Evolutionary conservation across 2,329 filamentous ascomycete species (phyloP).

Genomic region (Purpureocillium lavendulum): DNA sequence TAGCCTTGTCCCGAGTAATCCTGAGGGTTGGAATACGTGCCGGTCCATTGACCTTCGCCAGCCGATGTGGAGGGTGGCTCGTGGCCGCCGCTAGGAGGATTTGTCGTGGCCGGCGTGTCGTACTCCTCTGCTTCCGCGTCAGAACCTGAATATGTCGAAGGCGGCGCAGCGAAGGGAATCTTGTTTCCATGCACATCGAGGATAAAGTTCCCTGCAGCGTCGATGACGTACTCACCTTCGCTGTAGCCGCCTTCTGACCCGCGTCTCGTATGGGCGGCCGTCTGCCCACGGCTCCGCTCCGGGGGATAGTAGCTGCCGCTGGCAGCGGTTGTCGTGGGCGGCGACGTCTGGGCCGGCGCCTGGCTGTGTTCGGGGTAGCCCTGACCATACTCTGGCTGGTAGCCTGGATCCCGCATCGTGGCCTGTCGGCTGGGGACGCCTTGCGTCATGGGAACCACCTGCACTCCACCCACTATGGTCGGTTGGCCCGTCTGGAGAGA

Average conservation of each 20-base stretch:
- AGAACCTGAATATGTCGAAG: constrained; percentile 37
- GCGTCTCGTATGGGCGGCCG: not conserved
- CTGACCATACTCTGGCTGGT: constrained; percentile 20
- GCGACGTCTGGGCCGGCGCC: constrained; percentile 32
- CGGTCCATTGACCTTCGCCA: constrained; percentile 30
- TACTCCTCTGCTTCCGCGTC: constrained; percentile 49
- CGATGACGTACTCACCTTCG: constrained; percentile 64
- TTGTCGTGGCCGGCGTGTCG: constrained; percentile 41
- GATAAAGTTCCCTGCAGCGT: constrained; percentile 51
- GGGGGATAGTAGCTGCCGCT: constrained; percentile 15
- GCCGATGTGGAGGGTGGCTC: constrained; percentile 21
- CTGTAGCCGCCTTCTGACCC: constrained; percentile 54
- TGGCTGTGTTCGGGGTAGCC: constrained; percentile 29
- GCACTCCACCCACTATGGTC: constrained; percentile 84
- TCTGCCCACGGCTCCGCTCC: not conserved
- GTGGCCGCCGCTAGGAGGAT: constrained; percentile 25
- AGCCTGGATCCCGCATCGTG: constrained; percentile 30
- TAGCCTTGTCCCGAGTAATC: constrained; percentile 64
- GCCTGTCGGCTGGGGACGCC: constrained; percentile 50
- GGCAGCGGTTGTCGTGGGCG: constrained; percentile 18
- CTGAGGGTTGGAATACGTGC: constrained; percentile 30
- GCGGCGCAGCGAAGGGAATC: constrained; percentile 42
- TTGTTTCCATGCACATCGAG: constrained; percentile 53
- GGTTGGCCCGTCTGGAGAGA: constrained; percentile 83
- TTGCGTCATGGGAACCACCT: constrained; percentile 88